These are phyloP conservation scores for Coemansia aciculifera DNA, from an alignment of 192 early-diverging fungal species.

Conservation along the genomic window DNA sequence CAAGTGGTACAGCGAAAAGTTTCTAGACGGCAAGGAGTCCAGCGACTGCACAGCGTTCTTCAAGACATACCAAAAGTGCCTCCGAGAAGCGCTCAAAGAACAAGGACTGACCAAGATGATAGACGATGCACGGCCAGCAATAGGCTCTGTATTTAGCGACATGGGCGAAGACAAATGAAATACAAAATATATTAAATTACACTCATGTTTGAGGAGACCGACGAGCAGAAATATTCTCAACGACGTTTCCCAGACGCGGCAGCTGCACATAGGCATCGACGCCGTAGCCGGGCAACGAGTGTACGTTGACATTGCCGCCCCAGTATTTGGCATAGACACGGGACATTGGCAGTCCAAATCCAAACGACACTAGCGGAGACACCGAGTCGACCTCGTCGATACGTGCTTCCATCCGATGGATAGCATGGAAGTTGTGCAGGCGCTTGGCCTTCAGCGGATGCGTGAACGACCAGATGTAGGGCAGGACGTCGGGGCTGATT, in stretches of 20 bases:
- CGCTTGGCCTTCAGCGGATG: constrained; percentile 62
- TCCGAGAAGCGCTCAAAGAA: constrained; percentile 73
- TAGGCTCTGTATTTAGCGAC: constrained; percentile 39
- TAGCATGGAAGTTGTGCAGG: constrained; percentile 69
- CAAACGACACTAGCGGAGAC: constrained; percentile 60
- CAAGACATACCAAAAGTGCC: constrained; percentile 78
- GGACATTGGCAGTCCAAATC: constrained; percentile 91
- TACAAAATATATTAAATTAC: not conserved
- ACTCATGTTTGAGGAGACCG: constrained; percentile 4
- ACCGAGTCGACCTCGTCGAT: constrained; percentile 60
- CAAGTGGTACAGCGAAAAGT: constrained; percentile 94
- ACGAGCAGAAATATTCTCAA: constrained; percentile 45
- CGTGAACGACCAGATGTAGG: constrained; percentile 81
- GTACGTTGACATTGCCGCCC: constrained; percentile 82
- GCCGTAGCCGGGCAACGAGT: constrained; percentile 84
- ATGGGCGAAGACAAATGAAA: not conserved
- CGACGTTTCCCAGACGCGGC: constrained; percentile 67
- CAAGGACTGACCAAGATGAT: constrained; percentile 86
- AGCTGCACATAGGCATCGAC: constrained; percentile 90
- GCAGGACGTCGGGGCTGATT: constrained; percentile 63
- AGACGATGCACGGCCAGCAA: constrained; percentile 77
- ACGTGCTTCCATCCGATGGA: constrained; percentile 77
- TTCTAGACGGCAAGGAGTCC: constrained; percentile 79
- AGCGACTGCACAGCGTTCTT: constrained; percentile 85
- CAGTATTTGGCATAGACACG: constrained; percentile 93